phyloP scores from a whole-genome alignment of 139 green algal species.

The Trebouxia sp. region DNA sequence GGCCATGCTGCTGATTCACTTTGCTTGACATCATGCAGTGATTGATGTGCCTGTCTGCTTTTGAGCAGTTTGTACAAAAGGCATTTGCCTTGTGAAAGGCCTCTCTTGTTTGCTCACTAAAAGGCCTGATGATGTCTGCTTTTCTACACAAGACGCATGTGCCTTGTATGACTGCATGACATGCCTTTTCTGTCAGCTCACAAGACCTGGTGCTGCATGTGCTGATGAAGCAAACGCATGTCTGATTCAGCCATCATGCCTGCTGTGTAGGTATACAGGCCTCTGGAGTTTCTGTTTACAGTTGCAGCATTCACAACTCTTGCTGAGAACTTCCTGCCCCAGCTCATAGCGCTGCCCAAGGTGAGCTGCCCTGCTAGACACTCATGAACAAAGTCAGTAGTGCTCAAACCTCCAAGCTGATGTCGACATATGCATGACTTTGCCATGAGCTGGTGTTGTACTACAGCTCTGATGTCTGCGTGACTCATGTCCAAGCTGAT shows the following conservation, averaged over 20 bases:
- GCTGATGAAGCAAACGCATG: background rate
- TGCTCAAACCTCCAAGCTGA: no score
- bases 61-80: no score
- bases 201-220: background rate
- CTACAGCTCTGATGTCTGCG: background rate
- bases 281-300: constrained; percentile 87
- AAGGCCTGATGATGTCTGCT: no score
- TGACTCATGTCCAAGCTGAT: no score
- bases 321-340: constrained; percentile 84
- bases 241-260: background rate
- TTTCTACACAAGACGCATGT: background rate
- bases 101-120: no score
- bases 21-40: no score
- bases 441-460: background rate
- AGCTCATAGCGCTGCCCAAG: constrained; percentile 80
- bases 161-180: background rate
- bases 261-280: constrained; percentile 80
- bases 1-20: background rate
- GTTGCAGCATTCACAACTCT: constrained; percentile 86
- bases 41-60: no score
- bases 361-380: background rate
- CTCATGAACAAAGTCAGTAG: no score
- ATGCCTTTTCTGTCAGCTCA: background rate
- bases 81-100: no score
- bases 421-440: no score